Percentiles rank a stretch among this genome's conserved stretches.
Conservation (phyloP, 2,329 filamentous ascomycete species). For the Colletotrichum shisoi region DNA sequence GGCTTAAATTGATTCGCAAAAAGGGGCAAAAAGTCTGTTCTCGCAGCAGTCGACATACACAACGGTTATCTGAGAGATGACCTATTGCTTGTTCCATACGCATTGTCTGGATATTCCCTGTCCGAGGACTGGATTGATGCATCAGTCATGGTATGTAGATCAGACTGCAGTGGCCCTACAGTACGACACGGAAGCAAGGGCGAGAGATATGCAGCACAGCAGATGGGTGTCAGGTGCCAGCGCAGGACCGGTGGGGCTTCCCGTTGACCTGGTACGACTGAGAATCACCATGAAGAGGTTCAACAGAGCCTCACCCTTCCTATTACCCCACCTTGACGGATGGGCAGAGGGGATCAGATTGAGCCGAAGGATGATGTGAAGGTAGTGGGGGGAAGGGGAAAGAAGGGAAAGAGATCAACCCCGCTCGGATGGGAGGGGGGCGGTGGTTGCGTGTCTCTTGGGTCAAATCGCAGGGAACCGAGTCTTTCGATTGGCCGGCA, state of each 20-base stretch:
- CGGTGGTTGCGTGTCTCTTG: not conserved
- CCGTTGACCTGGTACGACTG: slow-evolving; percentile 5
- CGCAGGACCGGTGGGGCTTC: not conserved
- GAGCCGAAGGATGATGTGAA: not conserved
- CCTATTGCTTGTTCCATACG: not conserved
- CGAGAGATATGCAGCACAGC: not conserved
- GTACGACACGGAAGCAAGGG: not conserved
- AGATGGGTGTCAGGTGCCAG: not conserved
- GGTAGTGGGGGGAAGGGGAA: not conserved
- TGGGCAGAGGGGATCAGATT: not conserved
- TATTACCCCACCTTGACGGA: not conserved
- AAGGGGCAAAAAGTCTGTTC: not conserved
- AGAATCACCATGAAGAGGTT: not conserved
- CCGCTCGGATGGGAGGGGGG: not conserved
- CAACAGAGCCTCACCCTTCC: slow-evolving; percentile 11
- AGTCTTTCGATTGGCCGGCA: slow-evolving; percentile 4
- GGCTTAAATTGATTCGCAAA: not conserved
- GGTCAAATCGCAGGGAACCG: not conserved
- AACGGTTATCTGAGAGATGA: not conserved
- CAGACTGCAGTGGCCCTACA: not conserved
- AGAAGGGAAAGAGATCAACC: slow-evolving; percentile 10
- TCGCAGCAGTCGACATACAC: not conserved
- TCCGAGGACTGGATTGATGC: not conserved
- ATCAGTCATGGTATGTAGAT: not conserved
- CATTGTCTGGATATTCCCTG: too few species aligned